Evolutionary conservation across 2,329 filamentous ascomycete species (phyloP), one percentile per base, ranked within the genome.

Genomic region (Pestalotiopsis sp.): DNA sequence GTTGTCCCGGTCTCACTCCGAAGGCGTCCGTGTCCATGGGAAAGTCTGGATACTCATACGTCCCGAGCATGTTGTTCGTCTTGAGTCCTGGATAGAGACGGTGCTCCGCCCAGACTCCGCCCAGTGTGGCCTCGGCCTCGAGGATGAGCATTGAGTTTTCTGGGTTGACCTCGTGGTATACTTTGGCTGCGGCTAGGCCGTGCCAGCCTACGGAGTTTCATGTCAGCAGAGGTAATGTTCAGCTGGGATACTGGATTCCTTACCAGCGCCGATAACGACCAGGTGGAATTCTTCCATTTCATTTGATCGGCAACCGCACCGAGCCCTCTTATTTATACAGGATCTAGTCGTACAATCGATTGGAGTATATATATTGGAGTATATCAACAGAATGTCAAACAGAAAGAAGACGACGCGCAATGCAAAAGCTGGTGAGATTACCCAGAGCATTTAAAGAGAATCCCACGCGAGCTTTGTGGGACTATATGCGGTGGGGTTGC

Each of bases 21-120:
- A 83, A 83, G 70, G 68, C 86, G 22, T 84, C 83, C 7, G 80
- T 77, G 68, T 85, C 82, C 88, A 94, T 91, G 20, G 91, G 90
- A 68, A 92, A 93, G 72, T 93, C 92, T 0, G 88, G 88, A 73
- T 87, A 94, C 76, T 94, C 91, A 71, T 90, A 93, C 0, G 88
- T 91, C 2, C 92, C 91, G 11, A 90, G 77, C 75, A 93, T 85
- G 73, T 94, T 94, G 78, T 95, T 94, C 65, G 87, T 89, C 73
- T 89, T 91, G 62, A 95, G 83, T 1, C 88, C 89, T 0, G 89
- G 86, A 75, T 94, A 91, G 0, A 93, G 78, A 1, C 91, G 85
- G 48, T 91, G 81, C 67, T 87, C 81, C 9, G 89, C 86, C 92
- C 92, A 94, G 17, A 89, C 88, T 3, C 92, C 92, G 1, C 92